Evolutionary conservation across 1,284 basidiomycete genomes (phyloP), one percentile per base, ranked within the genome.

Genomic region (Ganoderma leucocontextum): DNA sequence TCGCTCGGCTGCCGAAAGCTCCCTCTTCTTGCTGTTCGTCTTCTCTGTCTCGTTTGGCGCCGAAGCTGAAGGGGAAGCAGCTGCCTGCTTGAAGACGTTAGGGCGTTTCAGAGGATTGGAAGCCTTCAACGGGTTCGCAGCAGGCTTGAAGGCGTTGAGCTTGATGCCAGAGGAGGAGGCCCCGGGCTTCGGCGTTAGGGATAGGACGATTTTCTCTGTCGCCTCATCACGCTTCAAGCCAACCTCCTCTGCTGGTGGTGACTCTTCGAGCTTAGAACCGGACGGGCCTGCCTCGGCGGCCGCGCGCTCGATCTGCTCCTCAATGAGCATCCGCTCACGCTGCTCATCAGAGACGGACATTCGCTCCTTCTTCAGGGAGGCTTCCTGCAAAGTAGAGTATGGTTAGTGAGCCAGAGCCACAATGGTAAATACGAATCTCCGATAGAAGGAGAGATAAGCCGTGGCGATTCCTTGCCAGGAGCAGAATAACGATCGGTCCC

Each of bases 261-360:
- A 75, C 7, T 70, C 53, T 53, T 73, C 77, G 17, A 74, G 68
- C 64, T 69, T 70, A 2, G 76, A 75, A 8, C 75, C 73, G 15
- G 78, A 77, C 9, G 70, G 65, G 13, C 63, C 74, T 2, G 79
- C 79, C 61, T 82, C 80, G 36, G 80, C 80, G 41, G 78, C 80
- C 0, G 98, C 97, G 38, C 95, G 87, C 75, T 95, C 95, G 68
- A 99, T 99, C 83, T 99, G 97, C 76, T 99, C 96, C 33, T 93
- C 87, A 67, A 99, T 93, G 69, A 97, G 86, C 76, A 91, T 86
- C 15, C 98, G 90, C 81, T 98, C 95, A 38, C 98, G 89, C 80
- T 96, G 94, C 81, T 99, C 98, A 77, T 99, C 97, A 52, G 95
- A 96, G 79, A 92, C 92, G 62, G 94, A 94, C 41, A 92, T 88